Conservation (phyloP, 2,329 filamentous ascomycete genomes). For the Talaromyces atroroseus region DNA sequence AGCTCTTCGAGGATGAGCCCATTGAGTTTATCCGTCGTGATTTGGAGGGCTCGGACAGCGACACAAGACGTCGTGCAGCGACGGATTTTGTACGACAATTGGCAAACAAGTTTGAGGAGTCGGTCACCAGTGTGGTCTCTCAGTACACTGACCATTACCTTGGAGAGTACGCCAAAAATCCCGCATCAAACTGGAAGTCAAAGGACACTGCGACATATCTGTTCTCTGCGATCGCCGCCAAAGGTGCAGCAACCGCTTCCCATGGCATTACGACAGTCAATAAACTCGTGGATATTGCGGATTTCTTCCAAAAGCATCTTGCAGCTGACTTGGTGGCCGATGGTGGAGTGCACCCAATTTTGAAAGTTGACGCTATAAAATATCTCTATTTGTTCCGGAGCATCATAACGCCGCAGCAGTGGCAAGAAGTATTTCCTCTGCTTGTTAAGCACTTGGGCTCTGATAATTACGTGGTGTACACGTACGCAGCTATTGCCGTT, state of each 20-base stretch:
- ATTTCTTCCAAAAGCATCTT: constrained; percentile 92
- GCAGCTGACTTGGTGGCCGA: constrained; percentile 78
- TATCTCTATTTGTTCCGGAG: constrained; percentile 96
- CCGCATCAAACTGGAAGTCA: constrained; percentile 76
- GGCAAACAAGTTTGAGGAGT: constrained; percentile 77
- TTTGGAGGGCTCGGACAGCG: constrained; percentile 91
- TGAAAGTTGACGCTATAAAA: constrained; percentile 97
- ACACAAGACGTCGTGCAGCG: constrained; percentile 83
- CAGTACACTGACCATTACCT: constrained; percentile 85
- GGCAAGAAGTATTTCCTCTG: constrained; percentile 82
- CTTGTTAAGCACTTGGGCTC: constrained; percentile 88
- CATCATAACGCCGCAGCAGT: constrained; percentile 85
- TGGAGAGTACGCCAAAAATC: constrained; percentile 62
- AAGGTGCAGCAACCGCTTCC: constrained; percentile 77
- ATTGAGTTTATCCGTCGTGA: constrained; percentile 97
- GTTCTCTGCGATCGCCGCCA: constrained; percentile 88
- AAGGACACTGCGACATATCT: constrained; percentile 98
- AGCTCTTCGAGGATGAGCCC: constrained; percentile 96
- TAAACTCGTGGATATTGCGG: constrained; percentile 76
- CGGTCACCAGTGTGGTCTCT: constrained; percentile 81
- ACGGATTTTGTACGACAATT: constrained; percentile 90
- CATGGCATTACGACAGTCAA: constrained; percentile 92
- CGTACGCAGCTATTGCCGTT: constrained; percentile 94
- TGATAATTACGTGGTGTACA: constrained; percentile 92
- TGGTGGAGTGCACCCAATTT: constrained; percentile 67